Percentiles rank a stretch among this genome's conserved stretches.
These are phyloP conservation scores for Tolypocladium guangdongense DNA, from an alignment of 2,329 filamentous ascomycete species.

Conservation along the genomic window DNA sequence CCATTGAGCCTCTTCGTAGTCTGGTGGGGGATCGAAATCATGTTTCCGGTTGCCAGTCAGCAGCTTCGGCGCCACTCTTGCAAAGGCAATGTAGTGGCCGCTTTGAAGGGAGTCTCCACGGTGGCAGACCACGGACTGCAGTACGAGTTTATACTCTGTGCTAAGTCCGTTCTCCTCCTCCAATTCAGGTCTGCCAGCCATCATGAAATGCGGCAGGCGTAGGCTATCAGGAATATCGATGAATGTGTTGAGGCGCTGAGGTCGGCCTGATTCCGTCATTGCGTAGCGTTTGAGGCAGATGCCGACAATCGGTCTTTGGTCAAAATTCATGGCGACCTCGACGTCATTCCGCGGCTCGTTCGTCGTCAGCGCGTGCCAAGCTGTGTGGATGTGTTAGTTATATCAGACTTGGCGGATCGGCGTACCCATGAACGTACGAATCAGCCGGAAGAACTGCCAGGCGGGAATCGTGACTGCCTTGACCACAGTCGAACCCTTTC, in stretches of 20 bases:
- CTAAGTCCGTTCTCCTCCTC: slow-evolving; percentile 54
- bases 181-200: slow-evolving; percentile 59
- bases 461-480: slow-evolving; percentile 93
- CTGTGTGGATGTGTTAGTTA: slow-evolving; percentile 27
- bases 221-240: slow-evolving; percentile 79
- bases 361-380: slow-evolving; percentile 65
- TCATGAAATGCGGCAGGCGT: slow-evolving; percentile 81
- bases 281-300: slow-evolving; percentile 85
- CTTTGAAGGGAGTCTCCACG: slow-evolving; percentile 75
- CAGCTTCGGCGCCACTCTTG: slow-evolving; percentile 58
- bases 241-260: slow-evolving; percentile 65
- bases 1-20: slow-evolving; percentile 69
- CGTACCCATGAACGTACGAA: slow-evolving; percentile 50
- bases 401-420: neutral
- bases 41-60: slow-evolving; percentile 48
- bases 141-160: slow-evolving; percentile 83
- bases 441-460: slow-evolving; percentile 93
- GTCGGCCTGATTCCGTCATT: slow-evolving; percentile 57
- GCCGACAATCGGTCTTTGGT: slow-evolving; percentile 73
- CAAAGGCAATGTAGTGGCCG: slow-evolving; percentile 84
- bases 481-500: slow-evolving; percentile 36
- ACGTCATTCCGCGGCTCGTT: slow-evolving; percentile 51
- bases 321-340: slow-evolving; percentile 83
- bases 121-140: slow-evolving; percentile 90
- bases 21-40: slow-evolving; percentile 46